A percentile compares a stretch with the other conserved stretches of the same genome.
Evolutionary conservation across 2,329 filamentous ascomycete species (phyloP).

Genomic region (Aspergillus sp.): DNA sequence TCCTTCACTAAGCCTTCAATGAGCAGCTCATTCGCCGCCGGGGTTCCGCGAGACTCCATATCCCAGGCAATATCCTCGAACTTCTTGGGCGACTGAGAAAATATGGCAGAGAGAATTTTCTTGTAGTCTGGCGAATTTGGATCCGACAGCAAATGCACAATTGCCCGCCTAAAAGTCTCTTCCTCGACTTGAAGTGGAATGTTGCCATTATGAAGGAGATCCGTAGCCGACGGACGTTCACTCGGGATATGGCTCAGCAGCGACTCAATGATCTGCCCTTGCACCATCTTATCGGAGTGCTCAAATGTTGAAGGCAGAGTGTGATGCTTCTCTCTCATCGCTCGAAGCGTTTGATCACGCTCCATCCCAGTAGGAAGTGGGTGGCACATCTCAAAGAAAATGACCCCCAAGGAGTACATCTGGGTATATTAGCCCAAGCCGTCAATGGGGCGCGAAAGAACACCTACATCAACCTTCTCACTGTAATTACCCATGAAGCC

Average conservation of each 20-base stretch:
- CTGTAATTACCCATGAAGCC: constrained; percentile 69
- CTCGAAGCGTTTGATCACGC: constrained; percentile 55
- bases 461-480: constrained; percentile 75
- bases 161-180: constrained; percentile 74
- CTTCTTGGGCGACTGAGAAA: constrained; percentile 64
- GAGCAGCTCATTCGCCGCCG: constrained; percentile 46
- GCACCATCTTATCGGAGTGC: constrained; percentile 55
- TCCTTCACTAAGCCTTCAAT: constrained; percentile 66
- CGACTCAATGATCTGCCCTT: constrained; percentile 68
- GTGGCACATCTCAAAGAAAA: constrained; percentile 95
- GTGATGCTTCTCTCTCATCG: constrained; percentile 59
- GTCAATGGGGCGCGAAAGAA: background rate
- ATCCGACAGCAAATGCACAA: constrained; percentile 66
- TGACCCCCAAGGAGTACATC: constrained; percentile 96
- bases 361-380: constrained; percentile 55
- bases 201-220: constrained; percentile 75
- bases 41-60: constrained; percentile 49
- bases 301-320: constrained; percentile 64
- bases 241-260: constrained; percentile 74
- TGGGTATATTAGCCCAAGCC: constrained; percentile 9
- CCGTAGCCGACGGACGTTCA: constrained; percentile 69
- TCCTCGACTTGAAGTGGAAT: constrained; percentile 88
- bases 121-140: constrained; percentile 79
- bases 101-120: constrained; percentile 79
- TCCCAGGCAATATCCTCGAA: constrained; percentile 77